A percentile compares a stretch with the other conserved stretches of the same genome.
These are phyloP conservation scores for Aspergillus olivimuriae DNA, from an alignment of 495 filamentous ascomycete genomes.

Conservation along the genomic window DNA sequence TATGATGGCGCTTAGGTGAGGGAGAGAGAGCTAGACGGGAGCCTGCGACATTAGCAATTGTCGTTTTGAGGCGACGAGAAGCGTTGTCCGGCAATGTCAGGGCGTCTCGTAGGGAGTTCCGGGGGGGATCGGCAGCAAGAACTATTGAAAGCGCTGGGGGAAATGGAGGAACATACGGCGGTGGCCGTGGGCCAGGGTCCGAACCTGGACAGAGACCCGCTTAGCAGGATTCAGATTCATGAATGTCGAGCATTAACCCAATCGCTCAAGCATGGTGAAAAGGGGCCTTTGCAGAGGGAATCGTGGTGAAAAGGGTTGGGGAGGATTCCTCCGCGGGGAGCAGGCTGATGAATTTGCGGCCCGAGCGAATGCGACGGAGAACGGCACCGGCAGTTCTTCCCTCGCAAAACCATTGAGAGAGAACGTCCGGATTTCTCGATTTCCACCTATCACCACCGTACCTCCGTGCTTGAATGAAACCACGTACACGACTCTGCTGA, in stretches of 20 bases:
- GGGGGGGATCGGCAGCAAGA: not conserved
- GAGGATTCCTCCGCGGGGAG: conserved; percentile 2
- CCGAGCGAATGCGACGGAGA: conserved; percentile 7
- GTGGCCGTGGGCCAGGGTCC: conserved; percentile 31
- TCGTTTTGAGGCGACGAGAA: not conserved
- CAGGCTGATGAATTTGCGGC: conserved; percentile 4
- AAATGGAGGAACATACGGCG: conserved; percentile 28
- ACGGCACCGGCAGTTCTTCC: conserved; percentile 1
- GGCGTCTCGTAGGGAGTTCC: not conserved
- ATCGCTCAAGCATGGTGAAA: not conserved
- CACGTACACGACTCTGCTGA: no score
- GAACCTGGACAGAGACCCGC: conserved; percentile 38
- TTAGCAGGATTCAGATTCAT: conserved; percentile 38
- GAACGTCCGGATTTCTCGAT: no score
- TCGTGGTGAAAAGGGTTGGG: not conserved
- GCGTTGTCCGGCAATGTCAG: no score
- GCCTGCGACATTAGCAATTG: not conserved
- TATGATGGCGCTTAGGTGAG: conserved; percentile 13
- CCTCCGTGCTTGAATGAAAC: no score
- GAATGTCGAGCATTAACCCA: conserved; percentile 23
- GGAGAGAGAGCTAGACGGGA: conserved; percentile 3
- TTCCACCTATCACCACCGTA: no score
- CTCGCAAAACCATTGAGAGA: no score
- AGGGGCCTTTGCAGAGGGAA: not conserved
- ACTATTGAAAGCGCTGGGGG: conserved; percentile 12